Percentiles rank a stretch among this genome's conserved stretches.
phyloP scores from a whole-genome alignment of 495 filamentous ascomycete genomes.

The Aspergillus sparsus region DNA sequence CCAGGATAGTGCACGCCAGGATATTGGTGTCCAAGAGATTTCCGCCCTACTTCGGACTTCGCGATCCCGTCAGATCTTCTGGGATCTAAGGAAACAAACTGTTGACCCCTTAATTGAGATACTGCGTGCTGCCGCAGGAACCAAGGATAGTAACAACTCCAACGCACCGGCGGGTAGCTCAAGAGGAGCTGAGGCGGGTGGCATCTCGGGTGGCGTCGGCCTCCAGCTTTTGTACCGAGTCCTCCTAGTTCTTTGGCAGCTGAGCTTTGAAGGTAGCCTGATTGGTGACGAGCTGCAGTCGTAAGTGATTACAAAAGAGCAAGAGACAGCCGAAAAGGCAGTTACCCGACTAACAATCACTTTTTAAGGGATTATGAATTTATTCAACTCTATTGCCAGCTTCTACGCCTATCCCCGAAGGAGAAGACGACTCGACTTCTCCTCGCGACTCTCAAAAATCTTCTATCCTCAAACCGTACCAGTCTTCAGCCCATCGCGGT shows the following conservation, averaged over 20 bases:
- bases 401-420: conserved; percentile 90
- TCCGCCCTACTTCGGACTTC: conserved; percentile 79
- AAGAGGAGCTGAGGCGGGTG: conserved; percentile 58
- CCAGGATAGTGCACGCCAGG: conserved; percentile 84
- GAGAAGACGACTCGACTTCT: conserved; percentile 96
- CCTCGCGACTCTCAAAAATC: conserved; percentile 83
- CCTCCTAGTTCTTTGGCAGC: conserved; percentile 88
- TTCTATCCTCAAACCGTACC: conserved; percentile 70
- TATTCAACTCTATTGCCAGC: conserved; percentile 82
- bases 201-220: conserved; percentile 78
- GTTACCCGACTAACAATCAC: conserved; percentile 20
- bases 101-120: conserved; percentile 81
- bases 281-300: conserved; percentile 86
- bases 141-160: conserved; percentile 66
- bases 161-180: conserved; percentile 68
- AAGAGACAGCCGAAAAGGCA: neutral
- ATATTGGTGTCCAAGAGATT: conserved; percentile 91
- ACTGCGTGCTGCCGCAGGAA: conserved; percentile 73
- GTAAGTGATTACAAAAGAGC: conserved; percentile 47
- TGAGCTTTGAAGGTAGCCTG: conserved; percentile 83
- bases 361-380: conserved; percentile 80
- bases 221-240: conserved; percentile 95
- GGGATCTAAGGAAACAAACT: conserved; percentile 82
- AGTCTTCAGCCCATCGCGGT: conserved; percentile 80
- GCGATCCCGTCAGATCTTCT: conserved; percentile 79